These are phyloP conservation scores for Suillus discolor DNA, from an alignment of 768 basidiomycete species.

Conservation along the genomic window DNA sequence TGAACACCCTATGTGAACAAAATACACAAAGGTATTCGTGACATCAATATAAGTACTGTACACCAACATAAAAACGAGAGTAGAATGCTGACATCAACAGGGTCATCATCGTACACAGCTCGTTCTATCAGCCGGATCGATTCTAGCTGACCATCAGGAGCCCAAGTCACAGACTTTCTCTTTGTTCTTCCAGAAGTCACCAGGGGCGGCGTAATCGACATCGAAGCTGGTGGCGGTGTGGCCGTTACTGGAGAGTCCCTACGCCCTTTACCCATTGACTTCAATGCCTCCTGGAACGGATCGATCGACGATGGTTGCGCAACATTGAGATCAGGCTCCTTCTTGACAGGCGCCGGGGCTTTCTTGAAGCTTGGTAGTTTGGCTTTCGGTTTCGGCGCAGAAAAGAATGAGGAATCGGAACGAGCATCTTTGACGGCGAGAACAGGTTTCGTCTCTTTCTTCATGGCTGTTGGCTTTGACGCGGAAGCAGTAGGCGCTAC, in stretches of 20 bases:
- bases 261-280: constrained; percentile 66
- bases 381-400: constrained; percentile 81
- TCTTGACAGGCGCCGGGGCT: constrained; percentile 53
- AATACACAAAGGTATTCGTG: constrained; percentile 33
- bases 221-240: constrained; percentile 51
- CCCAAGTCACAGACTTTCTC: constrained; percentile 82
- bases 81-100: constrained; percentile 75
- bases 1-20: constrained; percentile 67
- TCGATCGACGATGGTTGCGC: constrained; percentile 79
- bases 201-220: constrained; percentile 36
- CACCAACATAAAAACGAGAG: constrained; percentile 38
- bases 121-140: constrained; percentile 79
- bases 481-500: constrained; percentile 30
- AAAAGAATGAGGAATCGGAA: constrained; percentile 88
- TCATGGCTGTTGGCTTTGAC: constrained; percentile 42
- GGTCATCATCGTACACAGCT: constrained; percentile 89
- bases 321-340: constrained; percentile 57
- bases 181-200: constrained; percentile 52
- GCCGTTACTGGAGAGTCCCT: constrained; percentile 63
- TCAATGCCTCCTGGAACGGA: constrained; percentile 83
- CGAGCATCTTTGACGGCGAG: constrained; percentile 70
- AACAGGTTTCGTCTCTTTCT: constrained; percentile 54
- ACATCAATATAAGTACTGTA: constrained; percentile 54
- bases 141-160: constrained; percentile 72
- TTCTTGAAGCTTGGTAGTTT: constrained; percentile 89